Evolutionary conservation across 176 grass and related monocot genomes (phyloP), one percentile per base, ranked within the genome.

Genomic region (Bonia amplexicaulis): DNA sequence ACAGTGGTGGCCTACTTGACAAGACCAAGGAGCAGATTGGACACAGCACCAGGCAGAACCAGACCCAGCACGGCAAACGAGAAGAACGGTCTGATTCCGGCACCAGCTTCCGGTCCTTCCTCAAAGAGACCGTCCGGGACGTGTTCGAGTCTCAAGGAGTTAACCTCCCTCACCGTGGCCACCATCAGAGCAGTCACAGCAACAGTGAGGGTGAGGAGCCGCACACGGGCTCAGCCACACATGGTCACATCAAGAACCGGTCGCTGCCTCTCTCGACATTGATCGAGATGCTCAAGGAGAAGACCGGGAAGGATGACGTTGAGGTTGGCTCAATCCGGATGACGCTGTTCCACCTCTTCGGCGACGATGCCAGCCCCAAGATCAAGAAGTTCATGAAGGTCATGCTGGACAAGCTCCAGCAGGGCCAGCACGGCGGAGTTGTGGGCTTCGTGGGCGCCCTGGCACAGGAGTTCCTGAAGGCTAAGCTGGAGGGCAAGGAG

Each of bases 11-110:
- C 70, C 86, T 99, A 9, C 76, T 99, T 9, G 93, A 94, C 71
- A 85, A 89, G 63, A 73, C 93, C 25, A 99, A 99, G 86, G 96
- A 96, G 69, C 96, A 99, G 84, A 94, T 99, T 12, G 96, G 96
- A 0, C 78, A 93, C 67, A 94, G 91, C 78, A 92, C 90, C 16
- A 90, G 49, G 73, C 69, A 80, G 85, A 85, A 66, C 23, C 16
- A 88, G 12, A 9, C 41, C 27, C 82, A 89, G 71, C 64, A 69
- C 12, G 55, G 75, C 0, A 77, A 87, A 5, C 78, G 82, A 4
- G 86, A 51, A 17, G 14, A 14, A 13, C 74, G 39, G 44, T 85
- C 90, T 42, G 80, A 47, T 25, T 82, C 86, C 6, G 41, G 77
- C 39, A 23, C 72, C 12, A 55, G 83, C 39, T 88, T 91, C 26